These are phyloP conservation scores for Psophocarpus tetragonolobus DNA, from an alignment of 306 rosid species.

Conservation along the genomic window DNA sequence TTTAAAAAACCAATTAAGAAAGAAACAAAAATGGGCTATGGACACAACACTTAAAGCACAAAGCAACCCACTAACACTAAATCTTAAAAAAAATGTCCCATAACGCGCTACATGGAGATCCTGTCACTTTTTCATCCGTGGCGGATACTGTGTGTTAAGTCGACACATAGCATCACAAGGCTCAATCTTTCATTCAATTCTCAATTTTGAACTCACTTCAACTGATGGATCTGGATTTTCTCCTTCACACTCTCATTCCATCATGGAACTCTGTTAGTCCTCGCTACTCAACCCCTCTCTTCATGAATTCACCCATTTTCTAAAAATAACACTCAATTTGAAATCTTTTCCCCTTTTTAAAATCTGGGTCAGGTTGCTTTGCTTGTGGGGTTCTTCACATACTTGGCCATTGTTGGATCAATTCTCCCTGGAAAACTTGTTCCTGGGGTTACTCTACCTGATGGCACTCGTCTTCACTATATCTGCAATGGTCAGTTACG, in stretches of 20 bases:
- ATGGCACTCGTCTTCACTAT: slow-evolving; percentile 75
- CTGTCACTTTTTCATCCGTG: background rate
- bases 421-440: slow-evolving; percentile 73
- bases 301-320: slow-evolving; percentile 18
- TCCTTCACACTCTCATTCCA: slow-evolving; percentile 36
- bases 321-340: slow-evolving; percentile 15
- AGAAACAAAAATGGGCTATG: too few relatives aligned
- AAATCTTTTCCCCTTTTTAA: background rate
- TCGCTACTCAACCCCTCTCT: background rate
- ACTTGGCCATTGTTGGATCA: slow-evolving; percentile 80
- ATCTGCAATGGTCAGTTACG: slow-evolving; percentile 80
- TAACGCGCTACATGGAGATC: too few relatives aligned
- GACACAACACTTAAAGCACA: too few relatives aligned
- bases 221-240: slow-evolving; percentile 24
- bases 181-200: background rate
- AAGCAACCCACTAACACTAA: too few relatives aligned
- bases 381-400: slow-evolving; percentile 59
- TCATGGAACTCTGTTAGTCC: slow-evolving; percentile 44
- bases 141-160: background rate
- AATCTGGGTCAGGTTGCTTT: slow-evolving; percentile 54
- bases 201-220: background rate
- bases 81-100: too few relatives aligned
- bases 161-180: background rate
- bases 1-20: too few relatives aligned
- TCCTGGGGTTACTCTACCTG: slow-evolving; percentile 66